A percentile compares a stretch with the other conserved stretches of the same genome.
These are phyloP conservation scores for Aspergillus texensis DNA, from an alignment of 2,329 filamentous ascomycete genomes.

Conservation along the genomic window DNA sequence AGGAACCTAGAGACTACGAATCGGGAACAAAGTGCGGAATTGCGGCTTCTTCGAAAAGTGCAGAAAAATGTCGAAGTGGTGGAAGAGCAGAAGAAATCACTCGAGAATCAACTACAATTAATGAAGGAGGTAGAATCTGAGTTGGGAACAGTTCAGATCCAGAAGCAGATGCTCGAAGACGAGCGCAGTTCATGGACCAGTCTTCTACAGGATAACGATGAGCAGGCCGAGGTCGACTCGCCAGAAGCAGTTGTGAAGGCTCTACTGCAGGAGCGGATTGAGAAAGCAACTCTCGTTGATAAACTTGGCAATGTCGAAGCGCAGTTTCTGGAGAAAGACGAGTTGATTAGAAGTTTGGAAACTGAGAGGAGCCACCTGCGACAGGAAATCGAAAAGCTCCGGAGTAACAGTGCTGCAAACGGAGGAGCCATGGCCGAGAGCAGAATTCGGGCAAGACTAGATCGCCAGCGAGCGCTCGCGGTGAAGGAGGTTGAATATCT, in stretches of 20 bases:
- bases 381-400: conserved; percentile 71
- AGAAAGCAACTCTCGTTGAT: conserved; percentile 77
- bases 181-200: conserved; percentile 85
- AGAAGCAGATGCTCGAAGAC: conserved; percentile 84
- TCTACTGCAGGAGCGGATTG: conserved; percentile 78
- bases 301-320: conserved; percentile 77
- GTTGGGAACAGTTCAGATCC: conserved; percentile 75
- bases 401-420: conserved; percentile 45
- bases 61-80: conserved; percentile 90
- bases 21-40: conserved; percentile 74
- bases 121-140: conserved; percentile 75
- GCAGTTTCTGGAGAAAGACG: conserved; percentile 75
- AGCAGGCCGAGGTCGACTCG: conserved; percentile 75
- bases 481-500: conserved; percentile 94
- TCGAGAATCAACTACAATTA: conserved; percentile 76
- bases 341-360: conserved; percentile 71
- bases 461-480: conserved; percentile 81
- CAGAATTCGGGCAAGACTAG: conserved; percentile 72
- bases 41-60: conserved; percentile 78
- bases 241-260: conserved; percentile 86
- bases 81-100: conserved; percentile 86
- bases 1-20: conserved; percentile 79
- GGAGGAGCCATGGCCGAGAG: conserved; percentile 59
- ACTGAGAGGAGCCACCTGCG: conserved; percentile 67
- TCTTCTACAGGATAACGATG: conserved; percentile 72